Evolutionary conservation across 345 rosid genomes (phyloP).

Genomic region (Trapa bicornis): DNA sequence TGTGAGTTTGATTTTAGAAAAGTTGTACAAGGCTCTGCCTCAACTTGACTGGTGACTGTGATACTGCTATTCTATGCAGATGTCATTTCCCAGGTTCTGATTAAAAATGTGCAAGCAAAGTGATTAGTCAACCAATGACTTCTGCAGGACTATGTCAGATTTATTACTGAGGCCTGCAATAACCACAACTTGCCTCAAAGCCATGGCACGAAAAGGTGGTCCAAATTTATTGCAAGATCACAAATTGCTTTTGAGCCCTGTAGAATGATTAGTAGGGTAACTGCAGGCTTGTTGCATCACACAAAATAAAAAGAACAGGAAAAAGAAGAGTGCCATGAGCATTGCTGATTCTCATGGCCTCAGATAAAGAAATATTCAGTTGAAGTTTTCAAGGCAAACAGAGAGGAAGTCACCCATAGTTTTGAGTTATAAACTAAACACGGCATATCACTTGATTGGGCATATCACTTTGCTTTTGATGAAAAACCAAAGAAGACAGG

Average conservation of each 20-base stretch:
- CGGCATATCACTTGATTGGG: neutral
- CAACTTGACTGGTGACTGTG: neutral
- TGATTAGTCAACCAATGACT: neutral
- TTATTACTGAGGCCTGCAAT: too few species aligned
- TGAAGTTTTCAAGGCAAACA: neutral
- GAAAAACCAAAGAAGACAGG: neutral
- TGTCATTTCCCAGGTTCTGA: neutral
- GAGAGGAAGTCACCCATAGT: neutral
- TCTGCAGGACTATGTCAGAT: too few species aligned
- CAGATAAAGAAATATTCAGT: neutral
- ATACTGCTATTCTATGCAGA: neutral
- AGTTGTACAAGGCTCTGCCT: neutral
- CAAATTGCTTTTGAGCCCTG: too few species aligned
- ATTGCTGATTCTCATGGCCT: too few species aligned
- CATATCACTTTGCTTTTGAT: neutral
- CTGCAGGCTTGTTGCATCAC: too few species aligned
- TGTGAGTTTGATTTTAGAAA: neutral
- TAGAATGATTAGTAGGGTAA: too few species aligned
- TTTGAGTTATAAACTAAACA: neutral
- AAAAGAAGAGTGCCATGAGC: too few species aligned
- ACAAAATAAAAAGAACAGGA: too few species aligned
- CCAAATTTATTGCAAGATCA: too few species aligned
- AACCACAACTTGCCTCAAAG: too few species aligned
- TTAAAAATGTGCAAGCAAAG: neutral
- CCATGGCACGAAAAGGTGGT: too few species aligned